Evolutionary conservation across 2,329 filamentous ascomycete genomes (phyloP), one percentile per base, ranked within the genome.

Genomic region (Cytospora leucostoma): DNA sequence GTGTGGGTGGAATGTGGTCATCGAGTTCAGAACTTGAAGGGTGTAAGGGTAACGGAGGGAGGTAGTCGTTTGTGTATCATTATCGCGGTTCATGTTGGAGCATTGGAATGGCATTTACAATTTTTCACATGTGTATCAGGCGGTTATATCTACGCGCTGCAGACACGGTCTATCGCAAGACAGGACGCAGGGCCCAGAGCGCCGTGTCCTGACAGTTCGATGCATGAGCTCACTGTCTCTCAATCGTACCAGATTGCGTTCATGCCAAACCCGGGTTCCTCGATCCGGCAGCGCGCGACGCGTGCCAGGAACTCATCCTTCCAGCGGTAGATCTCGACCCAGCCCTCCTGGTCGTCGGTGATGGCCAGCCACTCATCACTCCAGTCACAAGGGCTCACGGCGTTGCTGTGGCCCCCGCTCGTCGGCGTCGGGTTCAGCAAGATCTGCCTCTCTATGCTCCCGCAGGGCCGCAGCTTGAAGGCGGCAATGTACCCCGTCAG

Each of bases 221-320:
- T 40, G 13, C n/a, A 7, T 44, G 38, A 44, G 19, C 7, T 10
- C n/a, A 5, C 44, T 47, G 44, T n/a, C n/a, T 17, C 35, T 68
- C 62, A 92, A 76, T 96, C 90, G 75, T 95, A 95, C 92, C 92
- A 96, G 67, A 96, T 93, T n/a, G 92, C 92, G 77, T 96, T 96
- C 92, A 96, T 96, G 1, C 92, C 92, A 74, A 96, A 96, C 1
- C 92, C 92, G n/a, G 90, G 91, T 78, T 96, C 92, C 7, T 88
- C 87, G 44, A 96, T 88, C 69, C 91, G 87, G 67, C 91, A 80
- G 66, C 90, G 82, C 17, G 92, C 92, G 8, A 96, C 92, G 4
- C 92, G 80, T 2, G 86, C 88, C 59, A 96, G 77, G 69, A 89
- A 91, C 80, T 95, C 92, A 64, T 93, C 88, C 68, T 89, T 83